Evolutionary conservation across 202 grass and related monocot species (phyloP).

Genomic region (Cymbopogon flexuosus): DNA sequence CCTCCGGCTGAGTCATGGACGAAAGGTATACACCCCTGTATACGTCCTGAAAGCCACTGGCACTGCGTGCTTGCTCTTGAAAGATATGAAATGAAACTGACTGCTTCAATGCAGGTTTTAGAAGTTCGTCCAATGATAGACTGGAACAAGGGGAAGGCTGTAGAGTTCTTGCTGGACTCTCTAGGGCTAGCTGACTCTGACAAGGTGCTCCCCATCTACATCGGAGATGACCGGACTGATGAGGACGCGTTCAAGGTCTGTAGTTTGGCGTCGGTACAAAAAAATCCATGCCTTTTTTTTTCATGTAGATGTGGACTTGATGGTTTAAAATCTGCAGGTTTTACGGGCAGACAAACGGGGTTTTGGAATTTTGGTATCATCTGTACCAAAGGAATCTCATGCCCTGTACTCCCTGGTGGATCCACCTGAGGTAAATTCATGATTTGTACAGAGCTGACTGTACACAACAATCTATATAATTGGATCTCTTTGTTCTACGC

Average conservation of each 20-base stretch:
- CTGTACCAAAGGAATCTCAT: conserved; percentile 46
- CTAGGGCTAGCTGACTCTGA: conserved; percentile 39
- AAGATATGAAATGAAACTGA: neutral
- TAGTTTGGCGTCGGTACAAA: neutral
- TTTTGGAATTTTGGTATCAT: conserved; percentile 52
- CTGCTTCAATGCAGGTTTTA: conserved; percentile 29
- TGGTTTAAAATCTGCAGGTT: conserved; percentile 26
- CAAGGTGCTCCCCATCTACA: conserved; percentile 49
- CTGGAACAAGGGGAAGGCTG: conserved; percentile 60
- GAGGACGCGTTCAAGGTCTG: conserved; percentile 59
- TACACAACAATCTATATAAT: neutral
- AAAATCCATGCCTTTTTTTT: neutral
- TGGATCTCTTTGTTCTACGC: neutral
- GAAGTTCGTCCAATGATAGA: conserved; percentile 55
- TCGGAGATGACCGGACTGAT: conserved; percentile 46
- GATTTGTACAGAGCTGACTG: neutral
- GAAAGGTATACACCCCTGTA: conserved; percentile 25
- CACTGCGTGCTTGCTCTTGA: neutral
- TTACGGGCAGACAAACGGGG: conserved; percentile 36
- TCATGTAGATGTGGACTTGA: neutral
- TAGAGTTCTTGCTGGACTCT: conserved; percentile 55
- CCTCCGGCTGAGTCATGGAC: conserved; percentile 41
- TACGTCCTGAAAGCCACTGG: neutral
- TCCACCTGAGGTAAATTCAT: conserved; percentile 40
- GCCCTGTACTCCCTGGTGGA: conserved; percentile 44